Percentiles rank a stretch among this genome's conserved stretches.
phyloP scores from a whole-genome alignment of 345 rosid species.

The Brassica nigra region DNA sequence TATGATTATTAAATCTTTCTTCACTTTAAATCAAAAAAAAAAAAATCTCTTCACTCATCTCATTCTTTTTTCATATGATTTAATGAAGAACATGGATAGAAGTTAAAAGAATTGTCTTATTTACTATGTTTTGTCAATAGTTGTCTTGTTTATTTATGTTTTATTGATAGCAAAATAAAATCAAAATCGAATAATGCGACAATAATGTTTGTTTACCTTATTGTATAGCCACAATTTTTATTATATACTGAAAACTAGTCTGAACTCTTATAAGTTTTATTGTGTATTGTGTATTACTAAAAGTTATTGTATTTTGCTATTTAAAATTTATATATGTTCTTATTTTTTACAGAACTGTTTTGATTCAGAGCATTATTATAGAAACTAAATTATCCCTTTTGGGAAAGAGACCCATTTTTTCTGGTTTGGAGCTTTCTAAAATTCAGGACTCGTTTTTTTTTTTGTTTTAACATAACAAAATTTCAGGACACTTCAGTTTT shows the following conservation, averaged over 20 bases:
- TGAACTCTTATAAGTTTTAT: too few species aligned
- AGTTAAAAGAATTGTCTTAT: neutral
- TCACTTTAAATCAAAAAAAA: too few species aligned
- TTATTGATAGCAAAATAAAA: neutral
- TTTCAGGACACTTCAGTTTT: neutral
- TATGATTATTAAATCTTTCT: neutral
- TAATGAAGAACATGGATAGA: neutral
- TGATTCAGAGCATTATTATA: too few species aligned
- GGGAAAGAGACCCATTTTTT: too few species aligned
- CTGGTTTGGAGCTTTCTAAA: neutral
- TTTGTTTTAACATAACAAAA: neutral
- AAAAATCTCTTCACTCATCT: neutral
- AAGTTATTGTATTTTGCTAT: too few species aligned
- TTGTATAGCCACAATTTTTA: too few species aligned
- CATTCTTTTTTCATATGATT: neutral
- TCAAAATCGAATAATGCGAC: neutral
- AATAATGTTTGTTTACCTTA: too few species aligned
- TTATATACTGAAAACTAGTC: too few species aligned
- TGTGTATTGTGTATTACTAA: too few species aligned
- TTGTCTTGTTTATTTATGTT: neutral
- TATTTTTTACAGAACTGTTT: too few species aligned
- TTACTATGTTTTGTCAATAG: neutral
- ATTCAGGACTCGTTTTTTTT: neutral
- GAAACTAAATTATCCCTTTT: too few species aligned
- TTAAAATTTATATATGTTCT: too few species aligned